Evolutionary conservation across 2,329 filamentous ascomycete genomes (phyloP), one percentile per base, ranked within the genome.

Genomic region (Fusarium concolor): DNA sequence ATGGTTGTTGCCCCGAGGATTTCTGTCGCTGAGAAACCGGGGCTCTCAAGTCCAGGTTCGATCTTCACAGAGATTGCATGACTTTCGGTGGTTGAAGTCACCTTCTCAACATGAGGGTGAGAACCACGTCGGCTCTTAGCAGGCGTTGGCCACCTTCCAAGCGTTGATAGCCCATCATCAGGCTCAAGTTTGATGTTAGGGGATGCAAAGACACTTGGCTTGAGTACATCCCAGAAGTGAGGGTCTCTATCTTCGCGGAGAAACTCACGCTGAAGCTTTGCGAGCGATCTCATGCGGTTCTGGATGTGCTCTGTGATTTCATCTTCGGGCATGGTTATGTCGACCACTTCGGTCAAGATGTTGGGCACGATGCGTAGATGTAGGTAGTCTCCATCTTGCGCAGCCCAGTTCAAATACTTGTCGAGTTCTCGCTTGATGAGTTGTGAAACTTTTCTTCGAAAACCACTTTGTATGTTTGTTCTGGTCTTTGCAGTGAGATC

Each of bases 321-420:
- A 17, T 66, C 42, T 47, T 78, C 72, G 10, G 63, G 62, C 56
- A 74, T 59, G 6, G 49, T 61, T 0, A 73, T 75, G 46, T 82
- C 76, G 39, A 83, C 68, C 6, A 79, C 65, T 47, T 80, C 79
- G 24, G 76, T 74, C 26, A 79, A 65, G 33, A 82, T 72, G 58
- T 83, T 83, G 14, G 81, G 79, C 4, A 81, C 72, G 29, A 76
- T 74, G 3, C 75, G 71, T 5, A 79, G 70, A 38, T 76, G 65
- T 9, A 67, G 63, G 64, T 79, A 82, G 24, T 74, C 75, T 18
- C 79, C 81, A 35, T 83, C 81, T 15, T 77, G 74, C n/a, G 79
- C 77, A 1, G 81, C 79, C 81, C 81, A 83, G 20, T 64, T 72
- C n/a, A 80, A 49, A 50, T 79, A 82, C 37, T 70, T 71, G 26